Evolutionary conservation across 208 protist species (phyloP).

Genomic region (Wallacemonas collosoma): DNA sequence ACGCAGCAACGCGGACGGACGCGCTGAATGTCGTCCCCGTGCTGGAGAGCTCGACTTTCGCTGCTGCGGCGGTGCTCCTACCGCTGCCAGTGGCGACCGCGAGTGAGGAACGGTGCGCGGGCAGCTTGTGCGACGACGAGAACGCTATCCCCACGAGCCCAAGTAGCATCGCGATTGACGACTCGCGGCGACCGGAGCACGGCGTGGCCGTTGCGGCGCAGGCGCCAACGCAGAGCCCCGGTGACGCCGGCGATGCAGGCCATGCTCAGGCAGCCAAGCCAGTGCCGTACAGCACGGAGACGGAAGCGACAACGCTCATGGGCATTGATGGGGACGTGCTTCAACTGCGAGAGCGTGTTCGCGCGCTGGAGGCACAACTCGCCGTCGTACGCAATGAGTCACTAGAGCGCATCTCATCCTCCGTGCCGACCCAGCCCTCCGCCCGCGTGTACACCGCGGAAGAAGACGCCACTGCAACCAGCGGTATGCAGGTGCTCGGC

Average conservation of each 20-base stretch:
- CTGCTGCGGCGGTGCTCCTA: too few species aligned
- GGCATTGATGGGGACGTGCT: background rate
- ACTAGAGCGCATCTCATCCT: slow-evolving; percentile 24
- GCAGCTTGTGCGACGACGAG: background rate
- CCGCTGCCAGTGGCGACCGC: background rate
- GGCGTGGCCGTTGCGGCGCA: background rate
- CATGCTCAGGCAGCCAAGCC: background rate
- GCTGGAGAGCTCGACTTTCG: background rate
- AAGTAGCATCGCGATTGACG: slow-evolving; percentile 13
- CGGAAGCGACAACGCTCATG: background rate
- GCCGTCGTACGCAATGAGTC: slow-evolving; percentile 24
- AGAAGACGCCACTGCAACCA: slow-evolving; percentile 15
- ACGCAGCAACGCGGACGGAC: background rate
- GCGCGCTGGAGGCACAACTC: slow-evolving; percentile 22
- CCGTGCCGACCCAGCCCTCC: slow-evolving; percentile 25
- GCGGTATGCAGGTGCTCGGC: slow-evolving; percentile 35
- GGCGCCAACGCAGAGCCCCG: background rate
- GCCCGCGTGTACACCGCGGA: background rate
- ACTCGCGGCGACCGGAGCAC: slow-evolving; percentile 11
- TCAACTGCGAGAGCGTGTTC: slow-evolving; percentile 10
- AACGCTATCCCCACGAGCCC: slow-evolving; percentile 9
- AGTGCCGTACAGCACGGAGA: background rate
- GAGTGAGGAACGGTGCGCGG: background rate
- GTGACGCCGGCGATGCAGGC: background rate
- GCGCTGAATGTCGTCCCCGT: background rate